A percentile compares a stretch with the other conserved stretches of the same genome.
These are phyloP conservation scores for Crithidia fasciculata DNA, from an alignment of 208 protist genomes.

Conservation along the genomic window DNA sequence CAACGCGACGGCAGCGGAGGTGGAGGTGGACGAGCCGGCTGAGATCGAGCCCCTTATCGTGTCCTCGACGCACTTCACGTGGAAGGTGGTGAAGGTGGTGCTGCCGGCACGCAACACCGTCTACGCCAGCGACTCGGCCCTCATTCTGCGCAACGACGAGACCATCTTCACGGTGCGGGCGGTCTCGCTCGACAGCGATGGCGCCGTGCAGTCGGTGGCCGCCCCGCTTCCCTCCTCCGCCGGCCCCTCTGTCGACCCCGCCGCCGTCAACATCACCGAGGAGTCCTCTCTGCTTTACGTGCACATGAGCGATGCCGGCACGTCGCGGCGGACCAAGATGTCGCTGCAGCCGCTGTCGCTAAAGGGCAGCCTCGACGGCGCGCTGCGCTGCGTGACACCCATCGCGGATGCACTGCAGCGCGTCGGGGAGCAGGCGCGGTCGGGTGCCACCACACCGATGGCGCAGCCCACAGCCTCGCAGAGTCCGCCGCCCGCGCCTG, in stretches of 20 bases:
- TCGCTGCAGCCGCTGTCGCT: slow-evolving; percentile 24
- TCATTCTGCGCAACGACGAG: slow-evolving; percentile 45
- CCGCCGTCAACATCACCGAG: slow-evolving; percentile 1
- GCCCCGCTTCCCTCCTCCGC: slow-evolving; percentile 10
- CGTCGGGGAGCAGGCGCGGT: slow-evolving; percentile 20
- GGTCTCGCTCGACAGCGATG: slow-evolving; percentile 36
- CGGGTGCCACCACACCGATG: slow-evolving; percentile 3
- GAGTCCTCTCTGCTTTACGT: slow-evolving; percentile 29
- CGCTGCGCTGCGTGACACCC: slow-evolving; percentile 27
- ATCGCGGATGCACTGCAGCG: slow-evolving; percentile 36
- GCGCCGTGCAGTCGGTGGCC: slow-evolving; percentile 24
- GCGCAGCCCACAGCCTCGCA: neutral
- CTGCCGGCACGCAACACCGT: slow-evolving; percentile 46
- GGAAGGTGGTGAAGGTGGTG: slow-evolving; percentile 39
- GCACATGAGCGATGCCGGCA: slow-evolving; percentile 18
- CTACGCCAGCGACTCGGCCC: slow-evolving; percentile 19
- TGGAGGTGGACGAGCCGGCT: neutral
- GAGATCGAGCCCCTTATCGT: slow-evolving; percentile 23
- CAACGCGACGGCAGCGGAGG: slow-evolving; percentile 3
- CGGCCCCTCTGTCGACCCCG: slow-evolving; percentile 22
- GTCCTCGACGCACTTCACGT: slow-evolving; percentile 55
- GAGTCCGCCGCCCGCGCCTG: neutral
- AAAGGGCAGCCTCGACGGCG: slow-evolving; percentile 26
- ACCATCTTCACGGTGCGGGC: slow-evolving; percentile 30
- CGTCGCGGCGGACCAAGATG: slow-evolving; percentile 15